Base-by-base conservation (phyloP, 2,329 filamentous ascomycete species). In the Microdochium bolleyi region DNA sequence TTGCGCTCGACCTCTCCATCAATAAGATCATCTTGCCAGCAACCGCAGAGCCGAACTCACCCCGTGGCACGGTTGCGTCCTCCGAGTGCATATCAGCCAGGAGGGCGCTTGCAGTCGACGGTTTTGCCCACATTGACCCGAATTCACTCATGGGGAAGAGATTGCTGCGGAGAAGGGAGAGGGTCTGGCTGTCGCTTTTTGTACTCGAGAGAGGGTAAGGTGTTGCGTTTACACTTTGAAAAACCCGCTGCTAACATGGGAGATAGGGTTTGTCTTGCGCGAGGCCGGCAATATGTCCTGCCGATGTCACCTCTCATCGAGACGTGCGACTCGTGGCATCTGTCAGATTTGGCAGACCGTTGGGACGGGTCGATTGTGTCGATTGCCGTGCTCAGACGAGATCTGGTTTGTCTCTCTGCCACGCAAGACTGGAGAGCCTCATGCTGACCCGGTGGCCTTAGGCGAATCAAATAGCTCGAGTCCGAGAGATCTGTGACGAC, bases 351-450 rank as follows among this genome's bases (percentile, higher is more conserved):
- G 51, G 80, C 83, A 1, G 84, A 88, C 61, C 72, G 76, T 13
- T 84, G 84, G 63, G 86, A 89, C 62, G 84, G 85, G 0, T 82
- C 85, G n/a, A 72, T 89, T 50, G 79, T 87, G 16, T 89, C 85
- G 0, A 87, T 88, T 71, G 83, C 85, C 0, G 83, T 88, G 3
- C 67, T 89, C 10, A 75, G 86, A 52, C 74, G 86, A 61, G 83
- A 89, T 59, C 63, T 89, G 53, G 83, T 83, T 67, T 54, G 73
- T 62, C 25, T 53, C 4, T 10, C 7, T 11, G 16, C 32, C n/a
- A 27, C 3, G 24, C 16, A 9, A 27, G 2, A 8, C 13, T 51
- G 22, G 16, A 30, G 49, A 22, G 27, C 3, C 19, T 38, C 9
- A 2, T 3, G 53, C 55, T 8, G 52, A 24, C 16, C 37, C 51